These are phyloP conservation scores for Pleurotus pulmonarius DNA, from an alignment of 768 basidiomycete genomes.

Conservation along the genomic window DNA sequence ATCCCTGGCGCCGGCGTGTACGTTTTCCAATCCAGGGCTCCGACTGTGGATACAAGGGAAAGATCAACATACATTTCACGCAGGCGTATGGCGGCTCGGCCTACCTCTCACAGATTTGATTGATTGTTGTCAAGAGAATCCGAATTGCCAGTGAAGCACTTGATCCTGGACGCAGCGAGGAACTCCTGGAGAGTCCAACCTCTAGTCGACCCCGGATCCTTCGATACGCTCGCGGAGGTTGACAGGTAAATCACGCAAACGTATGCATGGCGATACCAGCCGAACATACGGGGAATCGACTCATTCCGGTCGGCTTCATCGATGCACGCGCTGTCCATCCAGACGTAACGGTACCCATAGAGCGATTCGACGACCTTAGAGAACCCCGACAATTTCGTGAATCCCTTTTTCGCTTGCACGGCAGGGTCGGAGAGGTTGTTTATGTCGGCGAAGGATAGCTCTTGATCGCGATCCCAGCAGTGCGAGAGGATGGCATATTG, in stretches of 20 bases:
- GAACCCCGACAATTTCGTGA: background rate
- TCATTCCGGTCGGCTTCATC: background rate
- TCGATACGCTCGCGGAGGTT: background rate
- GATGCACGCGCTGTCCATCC: constrained; percentile 1
- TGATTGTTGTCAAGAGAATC: background rate
- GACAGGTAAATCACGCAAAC: background rate
- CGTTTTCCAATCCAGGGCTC: background rate
- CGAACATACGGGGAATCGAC: background rate
- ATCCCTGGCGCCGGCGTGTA: background rate
- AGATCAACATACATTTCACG: background rate
- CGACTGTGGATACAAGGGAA: background rate
- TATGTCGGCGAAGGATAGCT: background rate
- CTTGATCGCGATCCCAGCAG: background rate
- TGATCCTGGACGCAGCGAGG: background rate
- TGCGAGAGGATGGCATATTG: background rate
- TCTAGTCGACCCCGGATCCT: background rate
- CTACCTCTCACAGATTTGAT: background rate
- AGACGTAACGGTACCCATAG: background rate
- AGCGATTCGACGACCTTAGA: background rate
- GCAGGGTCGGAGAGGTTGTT: background rate
- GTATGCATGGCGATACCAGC: background rate
- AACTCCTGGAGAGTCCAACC: background rate
- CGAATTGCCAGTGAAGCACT: background rate
- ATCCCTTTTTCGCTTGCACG: no score
- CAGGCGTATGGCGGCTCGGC: background rate